These are phyloP conservation scores for Paraglomus brasilianum DNA, from an alignment of 192 early-diverging fungal genomes.

Conservation along the genomic window DNA sequence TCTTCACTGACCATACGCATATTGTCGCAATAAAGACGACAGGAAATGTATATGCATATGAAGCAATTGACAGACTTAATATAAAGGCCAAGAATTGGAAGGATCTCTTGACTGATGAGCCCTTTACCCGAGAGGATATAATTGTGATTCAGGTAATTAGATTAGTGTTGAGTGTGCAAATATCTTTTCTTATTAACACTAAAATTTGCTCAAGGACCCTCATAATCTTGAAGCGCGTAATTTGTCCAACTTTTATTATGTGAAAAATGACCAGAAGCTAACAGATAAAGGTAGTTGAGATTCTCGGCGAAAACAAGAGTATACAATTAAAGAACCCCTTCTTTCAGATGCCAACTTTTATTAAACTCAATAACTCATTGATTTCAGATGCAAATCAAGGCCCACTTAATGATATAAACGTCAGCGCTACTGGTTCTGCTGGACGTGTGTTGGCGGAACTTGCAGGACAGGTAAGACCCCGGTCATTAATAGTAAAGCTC, in stretches of 20 bases:
- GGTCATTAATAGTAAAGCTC: constrained; percentile 31
- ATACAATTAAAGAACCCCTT: neutral
- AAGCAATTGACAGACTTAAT: constrained; percentile 84
- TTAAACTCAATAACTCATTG: neutral
- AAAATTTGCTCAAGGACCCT: constrained; percentile 59
- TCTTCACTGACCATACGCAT: constrained; percentile 77
- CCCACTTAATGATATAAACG: constrained; percentile 63
- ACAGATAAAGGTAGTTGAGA: constrained; percentile 48
- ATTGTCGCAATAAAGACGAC: constrained; percentile 84
- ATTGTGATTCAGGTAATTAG: constrained; percentile 74
- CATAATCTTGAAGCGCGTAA: constrained; percentile 68
- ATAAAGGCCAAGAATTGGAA: constrained; percentile 81
- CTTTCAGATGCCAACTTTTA: neutral
- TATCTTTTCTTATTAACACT: neutral
- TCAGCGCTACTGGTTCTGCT: constrained; percentile 51
- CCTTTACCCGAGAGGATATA: constrained; percentile 84
- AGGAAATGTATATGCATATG: constrained; percentile 87
- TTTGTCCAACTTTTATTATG: constrained; percentile 72
- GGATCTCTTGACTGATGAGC: constrained; percentile 84
- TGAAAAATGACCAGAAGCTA: constrained; percentile 65
- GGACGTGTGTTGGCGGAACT: constrained; percentile 57
- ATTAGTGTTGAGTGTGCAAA: neutral
- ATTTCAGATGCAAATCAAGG: constrained; percentile 45
- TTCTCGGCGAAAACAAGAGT: neutral
- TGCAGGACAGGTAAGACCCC: constrained; percentile 35